Percentiles rank a stretch among this genome's conserved stretches.
These are phyloP conservation scores for Camellia oleifera DNA, from an alignment of 179 eudicot genomes.

Conservation along the genomic window DNA sequence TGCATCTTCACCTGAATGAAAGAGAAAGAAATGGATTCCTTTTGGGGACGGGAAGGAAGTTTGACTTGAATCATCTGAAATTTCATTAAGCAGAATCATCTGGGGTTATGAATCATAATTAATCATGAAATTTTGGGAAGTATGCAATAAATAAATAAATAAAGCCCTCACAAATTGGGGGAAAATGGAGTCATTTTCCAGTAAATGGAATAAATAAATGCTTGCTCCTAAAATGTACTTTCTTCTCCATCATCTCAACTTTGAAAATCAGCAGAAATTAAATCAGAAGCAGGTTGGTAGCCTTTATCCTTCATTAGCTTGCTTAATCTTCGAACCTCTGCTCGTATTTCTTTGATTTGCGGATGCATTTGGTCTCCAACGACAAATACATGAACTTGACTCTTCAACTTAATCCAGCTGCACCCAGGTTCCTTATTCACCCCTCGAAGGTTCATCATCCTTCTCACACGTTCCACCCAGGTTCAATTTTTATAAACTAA, in stretches of 20 bases:
- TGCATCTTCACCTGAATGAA: too few species aligned
- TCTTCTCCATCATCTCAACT: conserved; percentile 12
- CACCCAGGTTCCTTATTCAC: conserved; percentile 68
- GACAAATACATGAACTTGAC: conserved; percentile 56
- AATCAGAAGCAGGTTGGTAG: conserved; percentile 28
- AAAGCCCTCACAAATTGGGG: not conserved
- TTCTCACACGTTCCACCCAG: conserved; percentile 45
- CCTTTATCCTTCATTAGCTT: conserved; percentile 55
- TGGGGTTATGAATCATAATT: too few species aligned
- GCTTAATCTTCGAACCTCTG: conserved; percentile 37
- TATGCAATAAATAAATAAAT: not conserved
- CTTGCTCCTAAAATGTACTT: conserved; percentile 5
- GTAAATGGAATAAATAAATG: not conserved
- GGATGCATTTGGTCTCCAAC: conserved; percentile 67
- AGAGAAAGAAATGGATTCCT: too few species aligned
- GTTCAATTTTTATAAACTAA: too few species aligned
- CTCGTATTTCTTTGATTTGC: conserved; percentile 30
- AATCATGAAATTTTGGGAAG: not conserved
- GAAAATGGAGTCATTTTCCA: not conserved
- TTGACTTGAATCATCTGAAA: too few species aligned
- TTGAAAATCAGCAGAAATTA: conserved; percentile 5
- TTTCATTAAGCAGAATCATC: too few species aligned
- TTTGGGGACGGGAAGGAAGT: too few species aligned
- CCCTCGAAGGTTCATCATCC: conserved; percentile 53
- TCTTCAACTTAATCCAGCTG: conserved; percentile 70